Conservation (phyloP, 208 protist species). For the Strigomonas oncopelti region DNA sequence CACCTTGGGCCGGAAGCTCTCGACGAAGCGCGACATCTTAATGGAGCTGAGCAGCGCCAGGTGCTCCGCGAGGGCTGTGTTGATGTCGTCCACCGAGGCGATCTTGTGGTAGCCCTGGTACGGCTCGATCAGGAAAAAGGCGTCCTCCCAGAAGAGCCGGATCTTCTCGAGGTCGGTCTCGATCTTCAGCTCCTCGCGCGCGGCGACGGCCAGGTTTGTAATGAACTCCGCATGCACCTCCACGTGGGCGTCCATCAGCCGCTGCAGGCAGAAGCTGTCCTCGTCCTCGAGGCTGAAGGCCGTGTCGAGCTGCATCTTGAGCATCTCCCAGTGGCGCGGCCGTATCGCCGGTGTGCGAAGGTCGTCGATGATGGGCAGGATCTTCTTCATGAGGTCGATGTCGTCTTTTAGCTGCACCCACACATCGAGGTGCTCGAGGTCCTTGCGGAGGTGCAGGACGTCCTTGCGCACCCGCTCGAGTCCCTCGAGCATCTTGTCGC, state of each 20-base stretch:
- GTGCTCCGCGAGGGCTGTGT: slow-evolving; percentile 92
- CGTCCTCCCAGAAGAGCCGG: slow-evolving; percentile 85
- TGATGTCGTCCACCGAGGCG: slow-evolving; percentile 90
- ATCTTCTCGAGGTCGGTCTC: slow-evolving; percentile 92
- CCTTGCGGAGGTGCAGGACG: slow-evolving; percentile 81
- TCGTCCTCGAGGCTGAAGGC: slow-evolving; percentile 90
- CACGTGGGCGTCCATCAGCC: slow-evolving; percentile 91
- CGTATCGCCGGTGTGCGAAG: slow-evolving; percentile 93
- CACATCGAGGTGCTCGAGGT: slow-evolving; percentile 92
- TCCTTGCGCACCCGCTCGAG: slow-evolving; percentile 79
- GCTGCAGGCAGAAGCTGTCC: slow-evolving; percentile 90
- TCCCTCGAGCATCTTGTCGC: slow-evolving; percentile 91
- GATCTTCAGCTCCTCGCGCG: slow-evolving; percentile 94
- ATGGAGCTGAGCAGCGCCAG: slow-evolving; percentile 90
- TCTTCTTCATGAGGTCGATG: slow-evolving; percentile 94
- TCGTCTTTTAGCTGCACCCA: slow-evolving; percentile 91
- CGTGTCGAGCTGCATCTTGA: slow-evolving; percentile 90
- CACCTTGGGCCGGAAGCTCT: slow-evolving; percentile 93
- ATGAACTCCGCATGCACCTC: slow-evolving; percentile 94
- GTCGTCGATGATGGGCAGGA: slow-evolving; percentile 95
- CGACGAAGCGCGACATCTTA: slow-evolving; percentile 95
- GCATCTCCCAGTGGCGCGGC: slow-evolving; percentile 90
- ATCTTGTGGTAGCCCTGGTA: slow-evolving; percentile 92
- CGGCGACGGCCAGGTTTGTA: slow-evolving; percentile 87
- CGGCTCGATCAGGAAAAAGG: slow-evolving; percentile 79